A percentile compares a stretch with the other conserved stretches of the same genome.
These are phyloP conservation scores for Clonostachys chloroleuca DNA, from an alignment of 2,329 filamentous ascomycete species.

Conservation along the genomic window DNA sequence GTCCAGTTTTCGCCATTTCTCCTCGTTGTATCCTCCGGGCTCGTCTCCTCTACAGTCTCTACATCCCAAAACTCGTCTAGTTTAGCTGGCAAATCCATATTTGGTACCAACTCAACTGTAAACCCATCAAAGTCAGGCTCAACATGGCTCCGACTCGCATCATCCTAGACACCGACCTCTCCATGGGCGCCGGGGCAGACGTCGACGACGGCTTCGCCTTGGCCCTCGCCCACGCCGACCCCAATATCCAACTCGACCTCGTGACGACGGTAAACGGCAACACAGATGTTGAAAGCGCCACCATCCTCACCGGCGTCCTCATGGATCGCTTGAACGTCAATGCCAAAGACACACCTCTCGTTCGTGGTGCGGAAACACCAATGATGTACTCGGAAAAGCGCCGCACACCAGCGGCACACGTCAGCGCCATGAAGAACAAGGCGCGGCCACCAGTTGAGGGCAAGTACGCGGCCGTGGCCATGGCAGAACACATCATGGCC, in stretches of 20 bases:
- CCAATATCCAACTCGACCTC: slow-evolving; percentile 69
- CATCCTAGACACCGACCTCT: slow-evolving; percentile 6
- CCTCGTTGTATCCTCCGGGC: no score
- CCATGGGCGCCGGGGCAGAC: slow-evolving; percentile 51
- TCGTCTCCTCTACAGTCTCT: no score
- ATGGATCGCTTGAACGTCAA: slow-evolving; percentile 2
- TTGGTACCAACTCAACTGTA: no score
- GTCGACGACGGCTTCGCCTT: slow-evolving; percentile 57
- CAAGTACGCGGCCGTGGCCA: slow-evolving; percentile 4
- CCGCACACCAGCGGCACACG: slow-evolving; percentile 1
- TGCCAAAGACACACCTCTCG: slow-evolving; percentile 1
- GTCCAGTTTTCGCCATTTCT: no score
- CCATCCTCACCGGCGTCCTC: slow-evolving; percentile 19
- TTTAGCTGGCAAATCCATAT: no score
- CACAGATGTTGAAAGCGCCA: slow-evolving; percentile 81
- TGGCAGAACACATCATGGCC: slow-evolving; percentile 4
- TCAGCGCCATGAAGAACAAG: slow-evolving; percentile 2
- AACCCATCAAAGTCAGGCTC: slow-evolving; percentile 15
- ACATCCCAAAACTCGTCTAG: no score
- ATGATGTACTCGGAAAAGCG: slow-evolving; percentile 2
- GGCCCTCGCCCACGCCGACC: slow-evolving; percentile 27
- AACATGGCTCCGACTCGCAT: slow-evolving; percentile 65
- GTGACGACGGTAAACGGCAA: slow-evolving; percentile 77
- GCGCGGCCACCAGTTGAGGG: slow-evolving; percentile 1
- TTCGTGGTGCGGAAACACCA: slow-evolving; percentile 4